phyloP scores from a whole-genome alignment of 2,329 filamentous ascomycete species.

The Trichoderma sp. region DNA sequence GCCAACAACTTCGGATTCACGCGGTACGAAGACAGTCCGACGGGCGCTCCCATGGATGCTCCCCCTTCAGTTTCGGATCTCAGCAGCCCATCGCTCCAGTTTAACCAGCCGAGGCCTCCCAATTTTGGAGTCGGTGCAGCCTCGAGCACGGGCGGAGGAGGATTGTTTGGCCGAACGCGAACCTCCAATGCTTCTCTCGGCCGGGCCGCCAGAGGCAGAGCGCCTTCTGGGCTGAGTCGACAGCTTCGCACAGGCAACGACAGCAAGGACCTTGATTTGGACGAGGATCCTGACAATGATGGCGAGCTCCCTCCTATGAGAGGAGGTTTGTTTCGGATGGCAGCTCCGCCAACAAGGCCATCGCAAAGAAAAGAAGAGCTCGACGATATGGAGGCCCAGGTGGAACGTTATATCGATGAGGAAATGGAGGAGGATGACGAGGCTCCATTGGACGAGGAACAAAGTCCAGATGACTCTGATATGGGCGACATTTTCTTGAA shows the following conservation, averaged over 20 bases:
- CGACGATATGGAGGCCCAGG: slow-evolving; percentile 39
- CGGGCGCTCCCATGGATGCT: slow-evolving; percentile 55
- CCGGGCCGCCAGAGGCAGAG: slow-evolving; percentile 48
- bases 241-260: slow-evolving; percentile 38
- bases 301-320: slow-evolving; percentile 36
- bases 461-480: slow-evolving; percentile 43
- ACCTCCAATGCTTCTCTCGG: slow-evolving; percentile 48
- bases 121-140: slow-evolving; percentile 39
- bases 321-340: slow-evolving; percentile 37
- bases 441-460: slow-evolving; percentile 41
- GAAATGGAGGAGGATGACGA: slow-evolving; percentile 38
- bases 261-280: slow-evolving; percentile 31
- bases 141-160: slow-evolving; percentile 35
- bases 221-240: slow-evolving; percentile 55
- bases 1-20: slow-evolving; percentile 39
- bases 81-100: slow-evolving; percentile 55
- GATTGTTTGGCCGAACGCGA: slow-evolving; percentile 41
- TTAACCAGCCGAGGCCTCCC: slow-evolving; percentile 41
- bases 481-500: slow-evolving; percentile 53
- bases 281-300: slow-evolving; percentile 38
- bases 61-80: slow-evolving; percentile 56
- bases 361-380: slow-evolving; percentile 28
- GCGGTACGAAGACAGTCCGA: slow-evolving; percentile 47
- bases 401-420: slow-evolving; percentile 40
- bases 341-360: slow-evolving; percentile 24